Base-by-base conservation (phyloP, 129 eudicot genomes). In the Lactuca sativa region DNA sequence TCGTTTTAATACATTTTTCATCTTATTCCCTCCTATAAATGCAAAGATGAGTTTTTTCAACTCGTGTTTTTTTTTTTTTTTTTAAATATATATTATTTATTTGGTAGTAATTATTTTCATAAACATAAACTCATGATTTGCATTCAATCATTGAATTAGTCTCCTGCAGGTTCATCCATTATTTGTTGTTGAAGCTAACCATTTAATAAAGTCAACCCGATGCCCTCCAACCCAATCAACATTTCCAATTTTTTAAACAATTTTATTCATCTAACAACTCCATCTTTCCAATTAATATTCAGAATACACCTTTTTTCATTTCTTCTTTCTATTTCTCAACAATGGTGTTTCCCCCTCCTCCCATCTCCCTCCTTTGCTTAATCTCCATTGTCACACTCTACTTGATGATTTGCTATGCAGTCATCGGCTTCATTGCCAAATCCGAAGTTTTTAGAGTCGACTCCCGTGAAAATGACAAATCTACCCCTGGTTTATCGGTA, bases 261-360 rank as follows among this genome's bases (percentile, higher is more conserved):
- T 62, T 62, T 51, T 34, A 9, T 65, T 56, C 5, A 15, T 30
- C 53, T 18, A 69, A 53, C 66, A 68, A 68, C 74, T 58, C 73
- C 65, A 25, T 64, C 73, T 75, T 37, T 51, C 13, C 67, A n/a
- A 61, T 32, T 62, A 54, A 41, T 55, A 25, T 67, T 17, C 55
- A 14, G 16, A 11, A 37, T 11, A 55, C 38, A 67, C 40, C 62
- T 31, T 55, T 49, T 69, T 70, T 51, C 71, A 71, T 61, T 64
- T 62, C 78, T 72, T 75, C 73, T 58, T 62, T 69, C 60, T 56
- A 4, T 1, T 49, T 64, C 7, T 40, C 52, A 25, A 65, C 48
- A 61, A 81, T 81, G 85, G 70, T 72, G 63, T 30, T 79, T 16
- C 79, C 79, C 10, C 85, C 91, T 63, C 91, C 95, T 49, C 88